phyloP scores from a whole-genome alignment of 192 early-diverging fungal species.

The Backusella psychrophila region DNA sequence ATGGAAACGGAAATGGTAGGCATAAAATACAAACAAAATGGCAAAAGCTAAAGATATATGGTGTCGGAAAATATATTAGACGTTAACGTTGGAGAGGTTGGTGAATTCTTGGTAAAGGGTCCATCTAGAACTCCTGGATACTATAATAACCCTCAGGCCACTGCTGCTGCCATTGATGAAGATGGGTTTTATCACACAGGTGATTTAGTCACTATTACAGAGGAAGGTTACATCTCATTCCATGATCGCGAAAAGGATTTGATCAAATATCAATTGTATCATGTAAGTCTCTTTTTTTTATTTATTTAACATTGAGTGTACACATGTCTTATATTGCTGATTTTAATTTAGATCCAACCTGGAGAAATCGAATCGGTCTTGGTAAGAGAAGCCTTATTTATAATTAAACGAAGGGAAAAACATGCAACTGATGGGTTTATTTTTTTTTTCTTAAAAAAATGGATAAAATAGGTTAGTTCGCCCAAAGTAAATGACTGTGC shows the following conservation, averaged over 20 bases:
- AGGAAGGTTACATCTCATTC: conserved; percentile 60
- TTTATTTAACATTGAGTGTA: neutral
- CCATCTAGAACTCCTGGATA: conserved; percentile 45
- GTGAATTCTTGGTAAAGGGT: conserved; percentile 46
- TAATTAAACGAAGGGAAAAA: neutral
- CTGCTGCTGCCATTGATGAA: conserved; percentile 35
- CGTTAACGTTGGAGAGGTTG: conserved; percentile 43
- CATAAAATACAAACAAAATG: neutral
- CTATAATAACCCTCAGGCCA: conserved; percentile 43
- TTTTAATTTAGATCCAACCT: conserved; percentile 30
- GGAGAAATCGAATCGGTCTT: conserved; percentile 66
- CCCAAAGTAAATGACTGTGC: conserved; percentile 65
- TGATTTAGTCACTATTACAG: conserved; percentile 53
- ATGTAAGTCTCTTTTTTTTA: conserved; percentile 41
- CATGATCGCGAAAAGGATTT: conserved; percentile 75
- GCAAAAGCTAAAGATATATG: neutral
- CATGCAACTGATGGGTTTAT: neutral
- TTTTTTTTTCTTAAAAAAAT: conserved; percentile 29
- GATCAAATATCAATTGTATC: conserved; percentile 52
- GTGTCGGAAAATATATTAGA: conserved; percentile 9
- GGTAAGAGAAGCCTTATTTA: conserved; percentile 24
- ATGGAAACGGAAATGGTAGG: conserved; percentile 44
- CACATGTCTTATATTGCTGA: neutral
- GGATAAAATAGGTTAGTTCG: conserved; percentile 46
- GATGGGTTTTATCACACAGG: conserved; percentile 58